Conservation (phyloP, 495 filamentous ascomycete species). For the Penicillium chermesinum region DNA sequence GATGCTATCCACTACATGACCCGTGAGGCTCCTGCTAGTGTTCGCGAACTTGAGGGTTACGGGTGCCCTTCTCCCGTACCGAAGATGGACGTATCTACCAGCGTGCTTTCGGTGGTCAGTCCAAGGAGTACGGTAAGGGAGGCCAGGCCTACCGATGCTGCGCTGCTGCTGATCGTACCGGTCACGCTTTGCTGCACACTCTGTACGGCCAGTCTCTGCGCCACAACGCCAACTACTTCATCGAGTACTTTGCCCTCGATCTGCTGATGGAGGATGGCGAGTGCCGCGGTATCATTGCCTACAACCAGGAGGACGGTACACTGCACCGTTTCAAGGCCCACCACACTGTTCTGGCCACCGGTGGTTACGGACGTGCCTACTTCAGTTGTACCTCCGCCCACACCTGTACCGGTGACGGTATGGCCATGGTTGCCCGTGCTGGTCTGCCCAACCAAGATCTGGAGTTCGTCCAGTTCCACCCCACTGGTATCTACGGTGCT, state of each 20-base stretch:
- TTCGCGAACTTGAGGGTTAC: constrained; percentile 95
- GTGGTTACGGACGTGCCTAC: constrained; percentile 94
- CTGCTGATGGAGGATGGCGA: constrained; percentile 94
- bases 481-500: constrained; percentile 97
- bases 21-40: constrained; percentile 82
- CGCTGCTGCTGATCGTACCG: constrained; percentile 91
- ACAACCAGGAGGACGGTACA: constrained; percentile 97
- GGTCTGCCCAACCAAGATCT: constrained; percentile 98
- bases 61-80: constrained; percentile 95
- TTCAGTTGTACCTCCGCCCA: constrained; percentile 97
- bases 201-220: constrained; percentile 95
- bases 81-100: constrained; percentile 98
- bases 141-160: constrained; percentile 96
- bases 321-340: constrained; percentile 92
- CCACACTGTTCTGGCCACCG: constrained; percentile 93
- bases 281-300: constrained; percentile 92
- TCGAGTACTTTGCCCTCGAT: constrained; percentile 96
- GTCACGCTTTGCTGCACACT: constrained; percentile 93
- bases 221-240: constrained; percentile 99
- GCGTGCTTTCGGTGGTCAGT: constrained; percentile 95
- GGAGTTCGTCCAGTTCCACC: constrained; percentile 99
- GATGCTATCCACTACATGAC: constrained; percentile 99
- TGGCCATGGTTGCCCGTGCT: constrained; percentile 97
- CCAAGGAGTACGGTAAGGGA: constrained; percentile 89
- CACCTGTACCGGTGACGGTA: constrained; percentile 97